Evolutionary conservation across 192 early-diverging fungal species (phyloP).

Genomic region (Anaeromyces robustus): DNA sequence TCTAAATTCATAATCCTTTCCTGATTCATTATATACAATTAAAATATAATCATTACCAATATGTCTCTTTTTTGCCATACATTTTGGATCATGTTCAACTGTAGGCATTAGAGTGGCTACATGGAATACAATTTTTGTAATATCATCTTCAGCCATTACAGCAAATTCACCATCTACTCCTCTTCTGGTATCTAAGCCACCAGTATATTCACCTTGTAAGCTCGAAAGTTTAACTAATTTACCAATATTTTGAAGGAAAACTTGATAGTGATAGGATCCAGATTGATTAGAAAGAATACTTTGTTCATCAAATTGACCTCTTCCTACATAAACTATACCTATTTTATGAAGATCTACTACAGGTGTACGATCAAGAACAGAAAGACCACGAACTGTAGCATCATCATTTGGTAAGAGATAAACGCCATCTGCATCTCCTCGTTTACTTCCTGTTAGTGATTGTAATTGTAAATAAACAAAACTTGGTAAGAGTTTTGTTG

Average conservation of each 20-base stretch:
- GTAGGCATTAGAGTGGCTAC: constrained; percentile 89
- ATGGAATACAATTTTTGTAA: constrained; percentile 83
- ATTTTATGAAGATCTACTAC: constrained; percentile 89
- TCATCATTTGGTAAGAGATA: constrained; percentile 58
- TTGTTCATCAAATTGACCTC: constrained; percentile 62
- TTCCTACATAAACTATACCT: constrained; percentile 81
- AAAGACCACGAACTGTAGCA: constrained; percentile 52
- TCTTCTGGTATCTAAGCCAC: constrained; percentile 70
- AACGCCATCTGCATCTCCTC: not conserved
- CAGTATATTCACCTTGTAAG: constrained; percentile 60
- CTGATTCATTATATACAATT: constrained; percentile 88
- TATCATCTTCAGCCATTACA: constrained; percentile 67
- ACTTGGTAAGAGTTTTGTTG: not conserved
- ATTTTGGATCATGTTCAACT: constrained; percentile 52
- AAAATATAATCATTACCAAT: constrained; percentile 96
- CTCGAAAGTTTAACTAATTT: constrained; percentile 46
- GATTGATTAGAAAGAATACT: constrained; percentile 76
- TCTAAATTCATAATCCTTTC: constrained; percentile 62
- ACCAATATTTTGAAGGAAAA: constrained; percentile 72
- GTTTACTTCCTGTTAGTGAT: not conserved
- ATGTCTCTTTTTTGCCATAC: constrained; percentile 80
- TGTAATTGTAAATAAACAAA: not conserved
- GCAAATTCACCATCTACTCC: constrained; percentile 74
- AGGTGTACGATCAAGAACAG: constrained; percentile 70
- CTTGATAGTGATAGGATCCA: constrained; percentile 75